These are phyloP conservation scores for Graphiopsis chlorocephala DNA, from an alignment of 2,329 filamentous ascomycete genomes.

Conservation along the genomic window DNA sequence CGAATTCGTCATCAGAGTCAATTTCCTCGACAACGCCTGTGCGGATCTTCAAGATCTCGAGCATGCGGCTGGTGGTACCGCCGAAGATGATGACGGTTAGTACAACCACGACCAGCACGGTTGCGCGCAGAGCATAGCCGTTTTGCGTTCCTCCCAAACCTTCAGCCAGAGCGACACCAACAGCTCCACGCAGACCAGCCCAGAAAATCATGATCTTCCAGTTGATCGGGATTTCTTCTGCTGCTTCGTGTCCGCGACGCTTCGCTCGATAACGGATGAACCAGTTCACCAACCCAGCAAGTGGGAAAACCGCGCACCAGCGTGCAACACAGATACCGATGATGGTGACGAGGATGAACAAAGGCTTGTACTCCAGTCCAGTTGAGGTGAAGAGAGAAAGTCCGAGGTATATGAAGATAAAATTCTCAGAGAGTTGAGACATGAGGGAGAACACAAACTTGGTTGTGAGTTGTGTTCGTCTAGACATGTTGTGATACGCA, in stretches of 20 bases:
- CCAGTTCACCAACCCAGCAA: constrained; percentile 87
- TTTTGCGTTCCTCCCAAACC: constrained; percentile 75
- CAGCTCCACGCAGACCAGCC: constrained; percentile 91
- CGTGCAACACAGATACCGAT: constrained; percentile 87
- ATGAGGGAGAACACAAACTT: constrained; percentile 97
- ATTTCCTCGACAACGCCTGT: constrained; percentile 96
- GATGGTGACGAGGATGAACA: constrained; percentile 91
- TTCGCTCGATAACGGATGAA: constrained; percentile 83
- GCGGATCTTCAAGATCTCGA: constrained; percentile 94
- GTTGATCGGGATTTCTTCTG: constrained; percentile 86
- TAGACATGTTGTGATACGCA: constrained; percentile 99
- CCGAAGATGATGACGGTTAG: constrained; percentile 98
- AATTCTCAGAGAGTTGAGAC: constrained; percentile 94
- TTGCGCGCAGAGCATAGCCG: constrained; percentile 79
- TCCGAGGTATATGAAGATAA: constrained; percentile 98
- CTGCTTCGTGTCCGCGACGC: constrained; percentile 70
- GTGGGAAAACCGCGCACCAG: constrained; percentile 91
- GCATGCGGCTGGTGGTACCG: constrained; percentile 93
- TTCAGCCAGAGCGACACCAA: constrained; percentile 90
- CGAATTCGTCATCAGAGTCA: constrained; percentile 97
- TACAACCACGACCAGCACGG: constrained; percentile 95
- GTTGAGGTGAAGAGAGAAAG: constrained; percentile 91
- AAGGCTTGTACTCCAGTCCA: constrained; percentile 83
- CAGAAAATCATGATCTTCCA: constrained; percentile 99
- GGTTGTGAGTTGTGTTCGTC: constrained; percentile 92